Conservation (phyloP, 345 rosid genomes). For the Aethionema arabicum region DNA sequence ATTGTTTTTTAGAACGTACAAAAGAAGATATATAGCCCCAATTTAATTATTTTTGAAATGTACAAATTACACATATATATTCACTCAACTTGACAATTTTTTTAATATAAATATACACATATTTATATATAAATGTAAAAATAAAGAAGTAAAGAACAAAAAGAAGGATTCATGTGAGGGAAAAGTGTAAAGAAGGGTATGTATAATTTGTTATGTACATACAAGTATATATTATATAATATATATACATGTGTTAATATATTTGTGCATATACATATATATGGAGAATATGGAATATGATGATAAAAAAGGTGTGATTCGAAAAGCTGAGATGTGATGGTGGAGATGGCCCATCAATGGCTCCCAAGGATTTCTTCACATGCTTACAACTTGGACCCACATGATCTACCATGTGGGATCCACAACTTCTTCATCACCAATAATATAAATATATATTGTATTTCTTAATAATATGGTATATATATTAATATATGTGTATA, state of each 20-base stretch:
- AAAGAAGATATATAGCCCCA: background rate
- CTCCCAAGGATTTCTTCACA: conserved; percentile 42
- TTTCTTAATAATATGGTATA: too few species aligned
- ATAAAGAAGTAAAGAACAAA: conserved; percentile 35
- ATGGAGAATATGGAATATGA: conserved; percentile 34
- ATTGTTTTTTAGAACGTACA: too few species aligned
- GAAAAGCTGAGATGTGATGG: conserved; percentile 35
- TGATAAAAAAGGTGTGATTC: conserved; percentile 36
- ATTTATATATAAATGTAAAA: conserved; percentile 14
- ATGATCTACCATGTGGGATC: conserved; percentile 32
- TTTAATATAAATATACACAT: too few species aligned
- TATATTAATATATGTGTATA: too few species aligned
- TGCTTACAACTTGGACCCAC: conserved; percentile 41
- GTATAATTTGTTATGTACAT: conserved; percentile 15
- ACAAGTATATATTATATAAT: background rate
- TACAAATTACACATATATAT: background rate
- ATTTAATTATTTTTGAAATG: background rate
- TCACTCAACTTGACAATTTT: conserved; percentile 9
- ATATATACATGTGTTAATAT: background rate
- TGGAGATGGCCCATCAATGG: conserved; percentile 39
- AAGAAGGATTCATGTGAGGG: conserved; percentile 40
- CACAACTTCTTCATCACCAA: background rate
- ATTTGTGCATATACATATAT: background rate
- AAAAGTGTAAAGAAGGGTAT: conserved; percentile 40
- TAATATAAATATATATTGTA: too few species aligned